Evolutionary conservation across 306 rosid species (phyloP).

Genomic region (Malus fusca): DNA sequence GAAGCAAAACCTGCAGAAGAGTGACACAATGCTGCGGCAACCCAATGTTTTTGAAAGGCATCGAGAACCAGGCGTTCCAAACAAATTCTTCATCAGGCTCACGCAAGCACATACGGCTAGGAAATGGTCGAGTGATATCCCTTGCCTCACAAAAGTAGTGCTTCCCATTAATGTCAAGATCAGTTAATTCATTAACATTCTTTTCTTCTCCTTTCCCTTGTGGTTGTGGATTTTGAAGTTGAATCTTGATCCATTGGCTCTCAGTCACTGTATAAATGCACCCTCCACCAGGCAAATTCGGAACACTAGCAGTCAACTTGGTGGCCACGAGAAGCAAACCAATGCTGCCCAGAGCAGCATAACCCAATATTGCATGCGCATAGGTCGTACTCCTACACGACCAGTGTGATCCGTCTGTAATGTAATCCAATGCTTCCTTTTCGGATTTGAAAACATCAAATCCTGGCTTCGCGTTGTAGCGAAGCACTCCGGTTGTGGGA

Average conservation of each 20-base stretch:
- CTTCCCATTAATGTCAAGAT: constrained; percentile 84
- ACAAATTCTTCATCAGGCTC: constrained; percentile 89
- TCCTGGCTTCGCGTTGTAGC: constrained; percentile 46
- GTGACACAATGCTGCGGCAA: constrained; percentile 70
- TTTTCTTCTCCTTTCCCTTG: constrained; percentile 87
- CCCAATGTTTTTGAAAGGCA: constrained; percentile 69
- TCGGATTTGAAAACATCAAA: constrained; percentile 67
- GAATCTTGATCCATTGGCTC: constrained; percentile 80
- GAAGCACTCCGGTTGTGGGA: constrained; percentile 89
- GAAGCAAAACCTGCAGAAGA: constrained; percentile 88
- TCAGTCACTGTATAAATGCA: constrained; percentile 66
- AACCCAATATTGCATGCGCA: constrained; percentile 77
- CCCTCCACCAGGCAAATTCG: constrained; percentile 88
- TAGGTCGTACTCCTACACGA: constrained; percentile 35
- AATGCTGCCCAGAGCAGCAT: constrained; percentile 68
- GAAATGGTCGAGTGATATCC: constrained; percentile 79
- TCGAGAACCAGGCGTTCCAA: constrained; percentile 87
- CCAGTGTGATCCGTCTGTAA: constrained; percentile 59
- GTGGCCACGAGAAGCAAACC: constrained; percentile 83
- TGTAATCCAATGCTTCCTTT: constrained; percentile 52
- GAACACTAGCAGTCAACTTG: constrained; percentile 49
- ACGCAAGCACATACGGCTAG: constrained; percentile 47
- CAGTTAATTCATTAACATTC: constrained; percentile 67
- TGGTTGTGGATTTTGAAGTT: constrained; percentile 56
- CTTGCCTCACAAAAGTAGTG: constrained; percentile 86